Evolutionary conservation across 495 filamentous ascomycete genomes (phyloP), one percentile per base, ranked within the genome.

Genomic region (Xylaria castorea): DNA sequence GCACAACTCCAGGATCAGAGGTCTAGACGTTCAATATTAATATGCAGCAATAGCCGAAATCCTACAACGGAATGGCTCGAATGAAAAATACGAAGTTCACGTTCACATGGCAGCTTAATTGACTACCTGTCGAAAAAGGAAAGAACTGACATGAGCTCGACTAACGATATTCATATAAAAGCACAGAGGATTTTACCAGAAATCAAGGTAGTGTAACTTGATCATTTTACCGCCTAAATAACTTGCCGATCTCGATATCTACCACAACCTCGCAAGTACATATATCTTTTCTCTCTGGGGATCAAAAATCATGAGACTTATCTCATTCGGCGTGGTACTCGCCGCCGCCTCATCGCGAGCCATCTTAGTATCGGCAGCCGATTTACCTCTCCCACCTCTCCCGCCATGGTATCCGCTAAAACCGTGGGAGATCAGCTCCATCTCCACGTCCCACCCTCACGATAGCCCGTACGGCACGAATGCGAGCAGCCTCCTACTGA

Each of bases 391-490:
- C 16, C 76, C 76, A 11, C 66, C 72, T n/a, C 58, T 73, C 20
- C 60, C 66, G 5, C 72, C 76, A 11, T 78, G 76, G 76, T 78
- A 78, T 53, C 76, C 76, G 5, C 67, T 78, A 14, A 44, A 73
- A 44, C 57, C 74, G 0, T 78, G 72, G 76, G 46, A 72, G 36
- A 58, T 78, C 50, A 46, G 40, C 14, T 71, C 72, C 0, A 5
- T 78, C 14, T 57, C 51, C 12, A 69, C 62, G 27, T 58, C 60
- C 3, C 69, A 71, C 36, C 76, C 76, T 12, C 63, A 69, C 11
- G 32, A 67, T 7, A 60, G 71, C 9, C 74, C 76, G 5, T 74
- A 74, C 64, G 66, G 66, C 38, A 38, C 74, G 38, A 74, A 78
- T 20, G 70, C 60, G 20, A 76, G 71, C 46, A 51, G 62, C 1